Percentiles rank a stretch among this genome's conserved stretches.
These are phyloP conservation scores for Papiliotrema fonsecae DNA, from an alignment of 1,284 basidiomycete species.

Conservation along the genomic window DNA sequence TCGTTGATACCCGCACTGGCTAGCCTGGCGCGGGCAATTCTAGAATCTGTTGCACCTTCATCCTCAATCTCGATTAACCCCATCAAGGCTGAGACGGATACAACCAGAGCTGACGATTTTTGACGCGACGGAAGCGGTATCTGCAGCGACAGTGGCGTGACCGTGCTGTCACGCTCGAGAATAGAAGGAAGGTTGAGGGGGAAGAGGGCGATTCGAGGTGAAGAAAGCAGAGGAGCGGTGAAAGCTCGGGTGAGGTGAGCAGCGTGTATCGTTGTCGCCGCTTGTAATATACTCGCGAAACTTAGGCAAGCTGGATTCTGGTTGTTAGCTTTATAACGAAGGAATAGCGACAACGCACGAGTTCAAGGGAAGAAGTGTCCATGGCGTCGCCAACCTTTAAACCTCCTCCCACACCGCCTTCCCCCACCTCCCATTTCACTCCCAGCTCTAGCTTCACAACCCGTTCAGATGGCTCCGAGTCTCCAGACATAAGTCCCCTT, in stretches of 20 bases:
- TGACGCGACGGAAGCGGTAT: constrained; percentile 33
- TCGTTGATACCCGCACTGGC: constrained; percentile 31
- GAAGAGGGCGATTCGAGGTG: constrained; percentile 25
- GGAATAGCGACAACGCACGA: constrained; percentile 20
- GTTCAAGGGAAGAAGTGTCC: constrained; percentile 20
- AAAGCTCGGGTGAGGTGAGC: constrained; percentile 26
- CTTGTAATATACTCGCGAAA: constrained; percentile 27
- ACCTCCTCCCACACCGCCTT: constrained; percentile 32
- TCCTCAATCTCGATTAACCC: constrained; percentile 41
- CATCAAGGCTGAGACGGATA: constrained; percentile 31
- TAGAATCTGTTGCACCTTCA: constrained; percentile 24
- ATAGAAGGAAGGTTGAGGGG: constrained; percentile 28
- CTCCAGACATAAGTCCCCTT: constrained; percentile 14
- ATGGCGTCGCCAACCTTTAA: constrained; percentile 30
- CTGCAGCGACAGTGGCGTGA: constrained; percentile 24
- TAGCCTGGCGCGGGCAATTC: constrained; percentile 20
- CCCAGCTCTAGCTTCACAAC: constrained; percentile 23
- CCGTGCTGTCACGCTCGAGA: constrained; percentile 16
- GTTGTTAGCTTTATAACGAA: neutral
- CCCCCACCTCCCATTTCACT: constrained; percentile 40
- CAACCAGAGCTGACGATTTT: constrained; percentile 14
- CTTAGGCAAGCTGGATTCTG: constrained; percentile 29
- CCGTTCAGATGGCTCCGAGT: constrained; percentile 19
- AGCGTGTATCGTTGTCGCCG: constrained; percentile 35
- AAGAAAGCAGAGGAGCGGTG: constrained; percentile 20